phyloP scores from a whole-genome alignment of 441 rosid genomes.

The Mallotus repandus region DNA sequence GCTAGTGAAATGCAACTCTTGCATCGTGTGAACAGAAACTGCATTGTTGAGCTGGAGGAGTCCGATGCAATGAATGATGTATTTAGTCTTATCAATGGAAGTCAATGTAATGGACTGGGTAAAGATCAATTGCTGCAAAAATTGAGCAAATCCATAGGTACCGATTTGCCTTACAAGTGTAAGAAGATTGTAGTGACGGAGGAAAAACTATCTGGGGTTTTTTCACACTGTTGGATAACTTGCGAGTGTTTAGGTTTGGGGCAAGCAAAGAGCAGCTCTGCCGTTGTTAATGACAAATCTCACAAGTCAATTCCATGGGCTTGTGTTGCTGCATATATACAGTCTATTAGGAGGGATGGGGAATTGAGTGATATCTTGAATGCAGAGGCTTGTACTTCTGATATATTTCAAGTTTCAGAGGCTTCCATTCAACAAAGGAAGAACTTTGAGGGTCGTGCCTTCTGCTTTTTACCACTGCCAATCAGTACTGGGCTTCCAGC shows the following conservation, averaged over 20 bases:
- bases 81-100: constrained; percentile 61
- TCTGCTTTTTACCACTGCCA: constrained; percentile 95
- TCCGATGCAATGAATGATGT: constrained; percentile 47
- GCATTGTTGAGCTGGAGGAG: constrained; percentile 56
- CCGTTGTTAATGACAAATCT: constrained; percentile 48
- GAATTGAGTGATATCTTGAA: constrained; percentile 34
- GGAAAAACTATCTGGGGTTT: constrained; percentile 57
- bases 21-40: constrained; percentile 69
- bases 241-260: constrained; percentile 81
- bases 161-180: constrained; percentile 65
- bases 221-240: constrained; percentile 90
- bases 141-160: constrained; percentile 60
- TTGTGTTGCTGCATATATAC: constrained; percentile 87
- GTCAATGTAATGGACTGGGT: constrained; percentile 65
- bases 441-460: constrained; percentile 91
- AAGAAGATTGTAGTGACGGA: constrained; percentile 87
- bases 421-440: constrained; percentile 46
- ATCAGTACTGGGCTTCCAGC: constrained; percentile 90
- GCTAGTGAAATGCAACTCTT: constrained; percentile 80
- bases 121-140: constrained; percentile 73
- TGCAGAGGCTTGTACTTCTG: constrained; percentile 36
- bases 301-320: constrained; percentile 95
- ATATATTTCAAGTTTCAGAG: constrained; percentile 55
- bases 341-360: constrained; percentile 54
- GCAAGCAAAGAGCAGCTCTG: constrained; percentile 36